A percentile compares a stretch with the other conserved stretches of the same genome.
These are phyloP conservation scores for Hypsizygus marmoreus DNA, from an alignment of 768 basidiomycete species.

Conservation along the genomic window DNA sequence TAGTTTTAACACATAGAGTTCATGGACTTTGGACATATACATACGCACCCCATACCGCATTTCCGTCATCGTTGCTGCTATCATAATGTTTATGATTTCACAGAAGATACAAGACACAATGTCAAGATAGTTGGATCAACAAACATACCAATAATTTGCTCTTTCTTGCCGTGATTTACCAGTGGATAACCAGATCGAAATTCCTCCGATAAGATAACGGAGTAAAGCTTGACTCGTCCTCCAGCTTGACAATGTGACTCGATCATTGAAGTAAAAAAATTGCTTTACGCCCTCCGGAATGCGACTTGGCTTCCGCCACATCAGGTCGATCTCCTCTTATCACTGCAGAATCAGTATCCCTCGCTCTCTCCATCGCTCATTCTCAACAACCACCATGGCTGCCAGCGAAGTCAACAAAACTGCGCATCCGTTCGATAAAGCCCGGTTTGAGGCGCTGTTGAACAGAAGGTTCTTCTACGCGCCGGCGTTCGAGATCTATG, in stretches of 20 bases:
- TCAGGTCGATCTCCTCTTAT: conserved; percentile 18
- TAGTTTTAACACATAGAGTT: too few species aligned
- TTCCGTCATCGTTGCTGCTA: neutral
- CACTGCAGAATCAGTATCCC: conserved; percentile 12
- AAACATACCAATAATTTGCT: too few species aligned
- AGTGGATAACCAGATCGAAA: neutral
- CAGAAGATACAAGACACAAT: too few species aligned
- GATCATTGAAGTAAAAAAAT: conserved; percentile 10
- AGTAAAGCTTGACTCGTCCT: too few species aligned
- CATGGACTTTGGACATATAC: too few species aligned
- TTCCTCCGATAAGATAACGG: conserved; percentile 9
- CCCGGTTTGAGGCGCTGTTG: conserved; percentile 80
- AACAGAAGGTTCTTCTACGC: conserved; percentile 96
- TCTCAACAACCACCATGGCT: conserved; percentile 19
- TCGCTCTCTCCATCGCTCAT: conserved; percentile 6
- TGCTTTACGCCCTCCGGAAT: conserved; percentile 11
- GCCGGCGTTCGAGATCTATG: conserved; percentile 98
- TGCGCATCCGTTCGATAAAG: conserved; percentile 86
- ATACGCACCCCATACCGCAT: too few species aligned
- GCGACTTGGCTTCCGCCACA: conserved; percentile 20
- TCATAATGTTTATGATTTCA: too few species aligned
- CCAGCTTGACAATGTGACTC: too few species aligned
- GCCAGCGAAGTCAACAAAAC: conserved; percentile 66
- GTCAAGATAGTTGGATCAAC: too few species aligned
- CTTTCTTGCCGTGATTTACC: too few species aligned